Conservation (phyloP, 768 basidiomycete species). For the Lactarius pseudohatsudake region DNA sequence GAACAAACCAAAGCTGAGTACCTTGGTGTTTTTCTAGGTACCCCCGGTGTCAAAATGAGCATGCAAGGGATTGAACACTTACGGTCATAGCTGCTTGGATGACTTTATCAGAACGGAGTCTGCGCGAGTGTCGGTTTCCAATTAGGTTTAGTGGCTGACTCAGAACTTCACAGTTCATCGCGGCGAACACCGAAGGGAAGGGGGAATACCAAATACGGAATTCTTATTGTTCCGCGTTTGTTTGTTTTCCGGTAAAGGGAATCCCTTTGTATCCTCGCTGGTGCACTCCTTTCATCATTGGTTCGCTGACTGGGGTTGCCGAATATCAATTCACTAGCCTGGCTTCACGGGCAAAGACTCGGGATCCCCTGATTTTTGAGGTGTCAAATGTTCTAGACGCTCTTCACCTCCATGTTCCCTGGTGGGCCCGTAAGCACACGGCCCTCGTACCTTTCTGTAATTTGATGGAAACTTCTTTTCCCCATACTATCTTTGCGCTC, state of each 20-base stretch:
- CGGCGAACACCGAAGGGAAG: conserved; percentile 10
- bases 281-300: conserved; percentile 14
- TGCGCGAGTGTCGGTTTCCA: conserved; percentile 26
- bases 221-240: conserved; percentile 22
- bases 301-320: too few relatives aligned
- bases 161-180: conserved; percentile 39
- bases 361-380: background rate
- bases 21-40: conserved; percentile 28
- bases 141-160: conserved; percentile 61
- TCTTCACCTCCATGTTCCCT: background rate
- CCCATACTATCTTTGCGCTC: conserved; percentile 29
- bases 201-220: background rate
- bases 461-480: conserved; percentile 25
- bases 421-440: background rate
- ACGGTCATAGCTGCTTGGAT: conserved; percentile 62
- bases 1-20: background rate
- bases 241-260: conserved; percentile 30
- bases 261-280: conserved; percentile 33
- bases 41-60: conserved; percentile 11
- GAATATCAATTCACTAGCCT: background rate
- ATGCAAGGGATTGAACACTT: conserved; percentile 31
- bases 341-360: background rate
- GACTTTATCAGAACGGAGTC: conserved; percentile 37
- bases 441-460: background rate
- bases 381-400: background rate